Percentiles rank a stretch among this genome's conserved stretches.
Conservation (phyloP, 306 rosid species). For the Vigna unguiculata region DNA sequence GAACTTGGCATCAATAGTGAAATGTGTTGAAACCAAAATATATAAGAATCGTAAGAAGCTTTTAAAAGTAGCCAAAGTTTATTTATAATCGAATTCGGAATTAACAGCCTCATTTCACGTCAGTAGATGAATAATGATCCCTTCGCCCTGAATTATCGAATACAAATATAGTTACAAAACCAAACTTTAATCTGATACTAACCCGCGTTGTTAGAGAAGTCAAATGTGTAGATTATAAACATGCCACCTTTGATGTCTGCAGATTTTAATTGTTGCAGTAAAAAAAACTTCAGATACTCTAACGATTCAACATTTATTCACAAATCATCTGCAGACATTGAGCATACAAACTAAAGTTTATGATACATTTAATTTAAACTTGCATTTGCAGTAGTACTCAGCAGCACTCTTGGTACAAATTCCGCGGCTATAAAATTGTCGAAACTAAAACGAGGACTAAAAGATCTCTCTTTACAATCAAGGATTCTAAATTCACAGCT, state of each 20-base stretch:
- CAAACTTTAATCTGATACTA: neutral
- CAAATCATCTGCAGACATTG: neutral
- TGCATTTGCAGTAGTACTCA: neutral
- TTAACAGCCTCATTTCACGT: neutral
- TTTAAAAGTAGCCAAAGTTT: no score
- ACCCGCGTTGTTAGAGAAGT: neutral
- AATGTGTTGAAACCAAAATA: no score
- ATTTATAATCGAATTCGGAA: no score
- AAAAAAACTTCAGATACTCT: neutral
- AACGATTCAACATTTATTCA: slow-evolving; percentile 3
- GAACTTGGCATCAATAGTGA: no score
- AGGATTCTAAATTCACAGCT: slow-evolving; percentile 37
- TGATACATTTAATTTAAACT: neutral
- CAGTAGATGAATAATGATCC: neutral
- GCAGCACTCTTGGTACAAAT: slow-evolving; percentile 19
- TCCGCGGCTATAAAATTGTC: neutral
- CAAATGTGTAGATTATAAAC: neutral
- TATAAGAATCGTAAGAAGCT: no score
- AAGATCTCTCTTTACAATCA: slow-evolving; percentile 28
- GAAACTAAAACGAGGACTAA: slow-evolving; percentile 17
- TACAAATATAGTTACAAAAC: neutral
- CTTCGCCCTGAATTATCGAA: neutral
- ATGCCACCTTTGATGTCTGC: neutral
- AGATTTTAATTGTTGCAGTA: neutral
- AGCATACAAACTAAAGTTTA: slow-evolving; percentile 5